Base-by-base conservation (phyloP, 106 monocot species). In the Acorus calamus region DNA sequence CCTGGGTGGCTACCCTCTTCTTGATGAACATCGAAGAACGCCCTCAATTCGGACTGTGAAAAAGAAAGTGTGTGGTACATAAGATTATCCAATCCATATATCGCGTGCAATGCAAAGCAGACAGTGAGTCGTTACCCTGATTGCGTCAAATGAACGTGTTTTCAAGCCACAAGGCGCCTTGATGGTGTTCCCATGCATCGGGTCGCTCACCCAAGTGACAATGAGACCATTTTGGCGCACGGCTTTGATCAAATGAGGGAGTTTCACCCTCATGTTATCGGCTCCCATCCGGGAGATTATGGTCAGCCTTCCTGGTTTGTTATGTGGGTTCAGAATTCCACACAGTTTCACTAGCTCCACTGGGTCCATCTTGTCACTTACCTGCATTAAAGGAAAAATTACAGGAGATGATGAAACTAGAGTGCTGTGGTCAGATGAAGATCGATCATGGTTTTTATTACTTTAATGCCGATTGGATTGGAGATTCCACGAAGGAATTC, bases 341-440 rank as follows among this genome's bases (percentile, higher is more conserved):
- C 81, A 82, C 43, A 86, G 46, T 56, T 73, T 76, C 42, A 86
- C 73, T 59, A 86, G 81, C 59, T 86, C 82, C 14, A 69, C 58
- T 61, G 86, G 82, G 50, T 86, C 81, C 71, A 86, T 75, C 56
- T 86, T 86, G 65, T 82, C 73, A 66, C 86, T 86, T n/a, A 81
- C 85, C 85, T 85, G 44, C 28, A 11, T 44, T 11, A 9, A 47
- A 62, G 9, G 49, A 13, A 54, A 48, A 62, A 42, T 57, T 44
- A 4, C 8, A 28, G 3, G 6, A 52, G 8, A 4, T 14, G 0
- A 11, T 28, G 28, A 28, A 28, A 28, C 28, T 28, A 28, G 28
- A 28, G 28, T 28, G 28, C 28, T 28, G 28, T 28, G 28, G 28
- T 28, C 28, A 28, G 28, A 28, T 28, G 28, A 28, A 28, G 28